phyloP scores from a whole-genome alignment of 805 yeast species.

The Starmerella floris region DNA sequence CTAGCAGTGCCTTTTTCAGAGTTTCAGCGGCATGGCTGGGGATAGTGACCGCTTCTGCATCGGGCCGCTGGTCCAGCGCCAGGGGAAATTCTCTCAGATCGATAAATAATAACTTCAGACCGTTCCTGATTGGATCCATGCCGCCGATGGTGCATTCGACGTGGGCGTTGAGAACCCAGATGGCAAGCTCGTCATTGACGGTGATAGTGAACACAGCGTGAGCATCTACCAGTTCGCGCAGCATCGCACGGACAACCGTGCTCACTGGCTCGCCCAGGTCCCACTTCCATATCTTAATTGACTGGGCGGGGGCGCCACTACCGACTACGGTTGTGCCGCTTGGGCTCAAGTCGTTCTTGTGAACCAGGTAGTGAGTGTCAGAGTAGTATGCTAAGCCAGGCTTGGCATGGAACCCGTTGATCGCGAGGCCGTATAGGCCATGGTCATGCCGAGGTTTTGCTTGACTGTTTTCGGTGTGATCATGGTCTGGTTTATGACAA shows the following conservation, averaged over 20 bases:
- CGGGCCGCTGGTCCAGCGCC: slow-evolving; percentile 28
- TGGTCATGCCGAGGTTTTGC: background rate
- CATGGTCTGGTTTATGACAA: slow-evolving; percentile 53
- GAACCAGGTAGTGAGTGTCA: slow-evolving; percentile 38
- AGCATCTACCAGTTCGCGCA: slow-evolving; percentile 24
- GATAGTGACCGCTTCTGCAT: slow-evolving; percentile 31
- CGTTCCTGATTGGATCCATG: slow-evolving; percentile 13
- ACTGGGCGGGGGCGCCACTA: background rate
- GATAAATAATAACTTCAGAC: slow-evolving; percentile 38
- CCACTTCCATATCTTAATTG: slow-evolving; percentile 44
- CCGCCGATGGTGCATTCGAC: background rate
- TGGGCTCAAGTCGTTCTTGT: slow-evolving; percentile 18
- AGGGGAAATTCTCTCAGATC: slow-evolving; percentile 19
- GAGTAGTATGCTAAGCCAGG: slow-evolving; percentile 39
- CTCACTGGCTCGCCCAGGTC: slow-evolving; percentile 23
- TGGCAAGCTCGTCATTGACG: slow-evolving; percentile 11
- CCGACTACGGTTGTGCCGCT: background rate
- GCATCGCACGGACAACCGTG: slow-evolving; percentile 12
- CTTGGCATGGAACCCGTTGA: slow-evolving; percentile 30
- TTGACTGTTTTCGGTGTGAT: slow-evolving; percentile 8
- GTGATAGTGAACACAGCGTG: slow-evolving; percentile 26
- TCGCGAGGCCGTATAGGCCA: slow-evolving; percentile 19
- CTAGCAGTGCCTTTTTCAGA: slow-evolving; percentile 25
- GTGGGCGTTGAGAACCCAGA: slow-evolving; percentile 32
- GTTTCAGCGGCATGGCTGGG: slow-evolving; percentile 27